These are phyloP conservation scores for Fonsecaea nubica DNA, from an alignment of 2,329 filamentous ascomycete species.

Conservation along the genomic window DNA sequence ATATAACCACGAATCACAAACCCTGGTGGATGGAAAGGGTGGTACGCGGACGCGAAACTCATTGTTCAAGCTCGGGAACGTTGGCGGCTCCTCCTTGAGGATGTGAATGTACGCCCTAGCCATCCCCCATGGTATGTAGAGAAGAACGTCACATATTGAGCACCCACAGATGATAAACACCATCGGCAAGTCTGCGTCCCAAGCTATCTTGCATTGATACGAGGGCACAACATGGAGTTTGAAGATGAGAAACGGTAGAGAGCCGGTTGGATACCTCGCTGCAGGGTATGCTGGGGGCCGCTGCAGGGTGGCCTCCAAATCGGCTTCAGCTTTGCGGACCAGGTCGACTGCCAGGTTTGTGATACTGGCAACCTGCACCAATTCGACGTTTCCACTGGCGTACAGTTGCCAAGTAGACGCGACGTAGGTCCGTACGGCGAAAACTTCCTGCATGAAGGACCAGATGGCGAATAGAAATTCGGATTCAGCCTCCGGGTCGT, in stretches of 20 bases:
- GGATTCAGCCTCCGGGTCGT: constrained; percentile 14
- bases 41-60: constrained; percentile 7
- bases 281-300: constrained; percentile 15
- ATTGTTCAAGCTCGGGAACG: constrained; percentile 13
- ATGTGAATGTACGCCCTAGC: constrained; percentile 9
- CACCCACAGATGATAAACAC: constrained; percentile 18
- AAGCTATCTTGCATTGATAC: background rate
- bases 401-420: constrained; percentile 13
- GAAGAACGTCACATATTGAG: constrained; percentile 6
- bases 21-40: background rate
- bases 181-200: constrained; percentile 2
- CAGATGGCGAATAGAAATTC: constrained; percentile 18
- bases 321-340: constrained; percentile 17
- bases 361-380: constrained; percentile 19
- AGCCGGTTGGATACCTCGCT: constrained; percentile 17
- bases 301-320: constrained; percentile 17
- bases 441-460: constrained; percentile 16
- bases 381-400: constrained; percentile 6
- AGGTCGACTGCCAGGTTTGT: constrained; percentile 15
- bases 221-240: constrained; percentile 9
- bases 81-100: constrained; percentile 5
- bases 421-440: constrained; percentile 11
- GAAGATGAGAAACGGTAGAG: constrained; percentile 21
- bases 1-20: background rate
- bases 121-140: constrained; percentile 17